Evolutionary conservation across 345 rosid species (phyloP), one percentile per base, ranked within the genome.

Genomic region (Psidium guajava): DNA sequence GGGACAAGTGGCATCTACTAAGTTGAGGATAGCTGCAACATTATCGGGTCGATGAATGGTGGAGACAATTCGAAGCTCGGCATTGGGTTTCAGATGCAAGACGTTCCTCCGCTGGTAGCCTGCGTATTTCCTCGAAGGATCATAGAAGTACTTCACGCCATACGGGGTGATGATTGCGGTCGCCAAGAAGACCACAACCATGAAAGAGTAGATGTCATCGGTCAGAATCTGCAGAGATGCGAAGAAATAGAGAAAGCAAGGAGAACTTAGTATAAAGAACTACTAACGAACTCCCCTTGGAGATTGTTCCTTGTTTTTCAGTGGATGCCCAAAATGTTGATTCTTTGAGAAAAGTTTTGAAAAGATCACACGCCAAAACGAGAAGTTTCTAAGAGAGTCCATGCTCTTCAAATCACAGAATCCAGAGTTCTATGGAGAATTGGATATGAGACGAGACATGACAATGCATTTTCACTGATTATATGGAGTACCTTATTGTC

Each of bases 11-110:
- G 73, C 51, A 11, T 81, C 86, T 24, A 90, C 83, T 8, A 90
- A 82, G 11, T 69, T 85, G 49, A 86, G 84, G 11, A 59, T 49
- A 16, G 87, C 42, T 5, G 64, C 56, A 50, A 91, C 89, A 83
- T 92, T 83, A 32, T 88, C 89, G 16, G 91, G 90, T 74, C 87
- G 83, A 74, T 91, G 90, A 77, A 92, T 82, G 84, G 94, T 92
- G 11, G 90, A 84, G 27, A 93, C 88, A 28, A 91, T 57, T 47
- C 82, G 84, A 22, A 91, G 85, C 53, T 87, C 92, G 1, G 88
- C 40, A 21, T 88, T 49, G 36, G 85, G 84, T 40, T 84, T 89
- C 28, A 87, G 74, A 75, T 83, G 51, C 88, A 85, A 82, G 59
- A 91, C 56, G 86, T 88, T 86, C 50, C 90, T 86, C 50, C 53